Conservation (phyloP, 2,329 filamentous ascomycete species). For the Aspergillus costaricaensis region DNA sequence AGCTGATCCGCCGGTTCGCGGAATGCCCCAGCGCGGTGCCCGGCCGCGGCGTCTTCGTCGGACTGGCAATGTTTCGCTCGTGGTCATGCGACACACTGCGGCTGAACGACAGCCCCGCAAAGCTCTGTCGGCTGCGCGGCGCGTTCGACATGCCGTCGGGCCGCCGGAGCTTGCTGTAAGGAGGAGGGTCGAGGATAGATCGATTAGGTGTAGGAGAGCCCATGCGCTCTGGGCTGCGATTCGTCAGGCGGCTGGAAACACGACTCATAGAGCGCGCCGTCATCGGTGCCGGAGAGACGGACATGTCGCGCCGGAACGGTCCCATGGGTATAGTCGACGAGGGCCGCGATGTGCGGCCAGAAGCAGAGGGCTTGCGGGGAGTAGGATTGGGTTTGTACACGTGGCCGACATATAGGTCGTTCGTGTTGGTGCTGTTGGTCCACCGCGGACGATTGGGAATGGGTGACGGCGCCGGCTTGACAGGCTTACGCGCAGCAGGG, state of each 20-base stretch:
- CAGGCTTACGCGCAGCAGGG: constrained; percentile 44
- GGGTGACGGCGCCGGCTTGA: constrained; percentile 41
- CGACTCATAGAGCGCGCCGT: constrained; percentile 37
- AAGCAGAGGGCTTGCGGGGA: constrained; percentile 45
- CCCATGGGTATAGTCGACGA: constrained; percentile 43
- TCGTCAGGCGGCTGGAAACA: constrained; percentile 34
- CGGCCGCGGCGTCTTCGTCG: constrained; percentile 37
- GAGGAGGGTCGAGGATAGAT: constrained; percentile 43
- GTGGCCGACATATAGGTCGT: constrained; percentile 65
- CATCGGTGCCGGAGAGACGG: constrained; percentile 41
- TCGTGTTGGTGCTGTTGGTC: constrained; percentile 68
- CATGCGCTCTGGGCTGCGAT: constrained; percentile 34
- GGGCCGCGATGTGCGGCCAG: constrained; percentile 36
- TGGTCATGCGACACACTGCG: constrained; percentile 29
- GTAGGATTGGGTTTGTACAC: constrained; percentile 57
- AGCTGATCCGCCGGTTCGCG: constrained; percentile 39
- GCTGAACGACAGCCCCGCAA: constrained; percentile 36
- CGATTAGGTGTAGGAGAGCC: constrained; percentile 30
- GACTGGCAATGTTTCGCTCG: constrained; percentile 23
- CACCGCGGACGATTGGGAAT: constrained; percentile 67
- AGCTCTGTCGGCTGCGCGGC: constrained; percentile 44
- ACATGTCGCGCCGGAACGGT: constrained; percentile 45
- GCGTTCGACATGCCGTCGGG: constrained; percentile 28
- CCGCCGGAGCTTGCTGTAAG: constrained; percentile 44
- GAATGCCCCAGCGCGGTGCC: constrained; percentile 45